A percentile compares a stretch with the other conserved stretches of the same genome.
Evolutionary conservation across 345 rosid species (phyloP).

Genomic region (Hirschfeldia incana): DNA sequence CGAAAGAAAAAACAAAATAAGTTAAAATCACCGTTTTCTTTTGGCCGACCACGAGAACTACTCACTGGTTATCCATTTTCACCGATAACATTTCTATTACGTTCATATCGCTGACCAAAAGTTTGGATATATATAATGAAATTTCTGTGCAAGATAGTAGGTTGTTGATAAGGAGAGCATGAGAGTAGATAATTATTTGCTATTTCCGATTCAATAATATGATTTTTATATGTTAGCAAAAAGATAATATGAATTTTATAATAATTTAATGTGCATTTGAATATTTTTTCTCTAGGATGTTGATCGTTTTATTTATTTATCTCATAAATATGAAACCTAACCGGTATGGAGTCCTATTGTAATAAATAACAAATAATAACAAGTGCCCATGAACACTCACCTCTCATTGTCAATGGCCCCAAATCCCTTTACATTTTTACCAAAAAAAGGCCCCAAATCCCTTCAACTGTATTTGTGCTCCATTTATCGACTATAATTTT

Average conservation of each 20-base stretch:
- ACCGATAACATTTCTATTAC: background rate
- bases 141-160: background rate
- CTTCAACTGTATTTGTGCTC: background rate
- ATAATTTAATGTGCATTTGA: background rate
- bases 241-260: background rate
- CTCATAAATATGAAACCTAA: background rate
- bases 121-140: background rate
- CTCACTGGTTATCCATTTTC: background rate
- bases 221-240: background rate
- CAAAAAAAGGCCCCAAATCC: background rate
- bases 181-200: background rate
- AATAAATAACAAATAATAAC: background rate
- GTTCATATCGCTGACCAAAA: background rate
- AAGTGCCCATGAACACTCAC: conserved; percentile 11
- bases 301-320: too few species aligned
- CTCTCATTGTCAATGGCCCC: conserved; percentile 23
- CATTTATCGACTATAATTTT: background rate
- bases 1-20: background rate
- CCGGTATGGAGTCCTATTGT: conserved; percentile 1
- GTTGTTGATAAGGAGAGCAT: conserved; percentile 14
- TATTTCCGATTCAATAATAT: background rate
- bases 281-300: background rate
- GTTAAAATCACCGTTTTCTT: background rate
- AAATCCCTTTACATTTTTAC: background rate
- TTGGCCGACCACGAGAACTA: background rate